These are phyloP conservation scores for Immersiporthe knoxdaviesiana DNA, from an alignment of 2,329 filamentous ascomycete genomes.

Conservation along the genomic window DNA sequence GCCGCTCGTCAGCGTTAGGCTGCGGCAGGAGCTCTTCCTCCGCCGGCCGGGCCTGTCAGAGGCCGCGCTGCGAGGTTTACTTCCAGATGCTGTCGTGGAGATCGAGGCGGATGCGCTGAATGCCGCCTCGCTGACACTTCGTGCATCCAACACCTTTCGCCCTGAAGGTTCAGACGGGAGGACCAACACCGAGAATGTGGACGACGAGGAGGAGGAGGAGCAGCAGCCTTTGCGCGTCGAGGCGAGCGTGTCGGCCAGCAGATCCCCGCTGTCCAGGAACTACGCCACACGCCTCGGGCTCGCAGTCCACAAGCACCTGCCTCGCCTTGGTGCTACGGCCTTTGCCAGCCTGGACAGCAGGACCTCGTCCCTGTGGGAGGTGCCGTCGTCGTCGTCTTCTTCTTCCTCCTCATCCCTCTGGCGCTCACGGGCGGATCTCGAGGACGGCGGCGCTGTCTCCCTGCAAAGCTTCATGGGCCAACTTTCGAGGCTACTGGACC, in stretches of 20 bases:
- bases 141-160: conserved; percentile 41
- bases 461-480: conserved; percentile 28
- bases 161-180: conserved; percentile 30
- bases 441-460: conserved; percentile 4
- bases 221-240: conserved; percentile 43
- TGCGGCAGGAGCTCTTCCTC: conserved; percentile 46
- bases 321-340: conserved; percentile 37
- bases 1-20: conserved; percentile 42
- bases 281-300: conserved; percentile 37
- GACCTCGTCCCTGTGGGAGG: conserved; percentile 35
- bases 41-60: conserved; percentile 9
- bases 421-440: not conserved
- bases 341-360: conserved; percentile 49
- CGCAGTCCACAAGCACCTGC: conserved; percentile 41
- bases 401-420: conserved; percentile 1
- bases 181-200: conserved; percentile 9
- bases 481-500: conserved; percentile 6
- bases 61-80: conserved; percentile 8
- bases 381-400: not conserved
- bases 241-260: conserved; percentile 37
- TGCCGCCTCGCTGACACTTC: conserved; percentile 41
- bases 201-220: conserved; percentile 30
- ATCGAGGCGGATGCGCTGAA: conserved; percentile 46
- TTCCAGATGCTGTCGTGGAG: conserved; percentile 39
- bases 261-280: conserved; percentile 29